A percentile compares a stretch with the other conserved stretches of the same genome.
phyloP scores from a whole-genome alignment of 1,284 basidiomycete genomes.

The Ceratobasidium sp. region DNA sequence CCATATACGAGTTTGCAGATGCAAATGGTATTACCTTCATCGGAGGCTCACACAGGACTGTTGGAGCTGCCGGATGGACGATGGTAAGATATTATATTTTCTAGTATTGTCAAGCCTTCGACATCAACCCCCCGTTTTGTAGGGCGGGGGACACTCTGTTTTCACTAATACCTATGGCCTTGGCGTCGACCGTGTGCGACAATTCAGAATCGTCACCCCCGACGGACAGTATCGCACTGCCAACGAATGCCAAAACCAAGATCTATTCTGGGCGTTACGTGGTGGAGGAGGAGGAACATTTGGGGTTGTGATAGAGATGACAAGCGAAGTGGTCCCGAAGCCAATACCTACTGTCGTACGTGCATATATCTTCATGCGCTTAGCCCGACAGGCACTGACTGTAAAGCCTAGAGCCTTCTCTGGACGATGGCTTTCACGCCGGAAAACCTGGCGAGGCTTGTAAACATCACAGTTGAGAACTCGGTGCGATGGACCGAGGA shows the following conservation, averaged over 20 bases:
- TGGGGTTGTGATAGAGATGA: constrained; percentile 35
- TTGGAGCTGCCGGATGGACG: constrained; percentile 34
- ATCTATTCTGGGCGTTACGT: constrained; percentile 39
- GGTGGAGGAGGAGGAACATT: constrained; percentile 40
- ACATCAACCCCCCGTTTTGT: constrained; percentile 19
- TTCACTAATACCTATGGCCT: constrained; percentile 35
- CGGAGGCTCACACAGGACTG: constrained; percentile 30
- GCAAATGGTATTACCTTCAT: constrained; percentile 41
- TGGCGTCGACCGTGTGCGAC: constrained; percentile 31
- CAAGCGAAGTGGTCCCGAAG: constrained; percentile 18
- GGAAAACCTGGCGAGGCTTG: neutral
- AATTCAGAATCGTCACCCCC: constrained; percentile 33
- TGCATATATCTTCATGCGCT: neutral
- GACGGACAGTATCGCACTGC: constrained; percentile 7
- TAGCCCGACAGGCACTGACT: neutral
- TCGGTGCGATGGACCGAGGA: constrained; percentile 11
- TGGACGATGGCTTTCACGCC: neutral
- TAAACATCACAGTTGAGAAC: neutral
- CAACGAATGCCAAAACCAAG: constrained; percentile 47
- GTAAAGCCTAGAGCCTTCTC: neutral
- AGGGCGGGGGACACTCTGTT: constrained; percentile 49
- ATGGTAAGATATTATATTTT: neutral
- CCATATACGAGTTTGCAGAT: constrained; percentile 40
- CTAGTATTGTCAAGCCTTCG: neutral
- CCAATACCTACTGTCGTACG: neutral